A percentile compares a stretch with the other conserved stretches of the same genome.
These are phyloP conservation scores for Vitis hybrid DNA, from an alignment of 177 flowering plant species.

Conservation along the genomic window DNA sequence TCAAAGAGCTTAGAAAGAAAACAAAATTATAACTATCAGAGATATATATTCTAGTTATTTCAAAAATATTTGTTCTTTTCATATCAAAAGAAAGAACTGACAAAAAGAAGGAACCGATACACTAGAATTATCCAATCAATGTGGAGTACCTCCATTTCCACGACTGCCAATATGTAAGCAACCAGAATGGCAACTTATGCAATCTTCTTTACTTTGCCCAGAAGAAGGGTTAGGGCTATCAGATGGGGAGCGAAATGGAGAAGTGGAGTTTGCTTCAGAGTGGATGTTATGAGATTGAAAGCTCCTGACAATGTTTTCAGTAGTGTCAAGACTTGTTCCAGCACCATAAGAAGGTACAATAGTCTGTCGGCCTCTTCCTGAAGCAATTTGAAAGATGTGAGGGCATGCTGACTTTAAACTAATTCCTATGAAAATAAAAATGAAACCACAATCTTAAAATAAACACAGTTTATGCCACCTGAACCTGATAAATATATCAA, in stretches of 20 bases:
- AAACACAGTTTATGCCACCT: slow-evolving; percentile 35
- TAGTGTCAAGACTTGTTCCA: slow-evolving; percentile 29
- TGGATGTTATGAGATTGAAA: slow-evolving; percentile 36
- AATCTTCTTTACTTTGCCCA: slow-evolving; percentile 29
- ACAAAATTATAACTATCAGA: too few species aligned
- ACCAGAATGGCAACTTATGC: slow-evolving; percentile 20
- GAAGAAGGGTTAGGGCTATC: slow-evolving; percentile 27
- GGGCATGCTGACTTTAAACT: neutral
- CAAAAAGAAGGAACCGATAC: neutral
- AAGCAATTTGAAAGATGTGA: slow-evolving; percentile 19
- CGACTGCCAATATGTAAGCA: slow-evolving; percentile 63
- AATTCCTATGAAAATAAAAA: slow-evolving; percentile 5
- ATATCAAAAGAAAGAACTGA: too few species aligned
- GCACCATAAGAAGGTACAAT: slow-evolving; percentile 34
- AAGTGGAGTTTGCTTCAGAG: slow-evolving; percentile 31
- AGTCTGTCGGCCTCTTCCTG: slow-evolving; percentile 50
- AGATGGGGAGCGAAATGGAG: slow-evolving; percentile 25
- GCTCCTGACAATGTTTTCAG: slow-evolving; percentile 38
- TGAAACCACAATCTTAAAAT: neutral
- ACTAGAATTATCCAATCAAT: slow-evolving; percentile 1
- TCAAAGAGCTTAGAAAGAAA: too few species aligned
- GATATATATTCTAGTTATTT: too few species aligned
- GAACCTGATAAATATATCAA: slow-evolving; percentile 81
- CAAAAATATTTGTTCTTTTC: too few species aligned
- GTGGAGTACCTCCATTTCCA: slow-evolving; percentile 65